Percentiles rank a stretch among this genome's conserved stretches.
Conservation (phyloP, 2,329 filamentous ascomycete species). For the Cladorrhinum sp. region DNA sequence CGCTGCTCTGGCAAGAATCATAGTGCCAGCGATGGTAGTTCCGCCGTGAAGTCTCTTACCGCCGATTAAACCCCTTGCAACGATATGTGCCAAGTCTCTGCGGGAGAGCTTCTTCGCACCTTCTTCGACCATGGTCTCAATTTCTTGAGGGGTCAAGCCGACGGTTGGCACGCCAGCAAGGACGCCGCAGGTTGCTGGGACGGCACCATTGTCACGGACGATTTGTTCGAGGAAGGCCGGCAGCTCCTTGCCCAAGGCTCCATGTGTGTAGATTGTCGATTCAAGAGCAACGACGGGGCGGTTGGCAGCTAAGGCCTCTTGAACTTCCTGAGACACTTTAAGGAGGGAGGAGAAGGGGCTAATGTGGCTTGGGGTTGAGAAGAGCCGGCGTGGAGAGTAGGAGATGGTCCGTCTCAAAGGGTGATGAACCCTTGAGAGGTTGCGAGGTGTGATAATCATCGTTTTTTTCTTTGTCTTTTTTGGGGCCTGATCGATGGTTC, state of each 20-base stretch:
- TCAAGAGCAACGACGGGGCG: conserved; percentile 90
- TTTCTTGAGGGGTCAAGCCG: conserved; percentile 69
- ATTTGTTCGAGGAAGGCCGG: conserved; percentile 68
- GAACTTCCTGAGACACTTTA: conserved; percentile 76
- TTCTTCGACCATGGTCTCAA: conserved; percentile 67
- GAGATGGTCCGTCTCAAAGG: not conserved
- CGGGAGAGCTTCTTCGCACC: conserved; percentile 80
- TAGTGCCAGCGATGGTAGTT: conserved; percentile 90
- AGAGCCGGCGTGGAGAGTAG: conserved; percentile 1
- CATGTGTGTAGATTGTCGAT: conserved; percentile 96
- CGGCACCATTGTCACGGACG: conserved; percentile 74
- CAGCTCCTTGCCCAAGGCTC: conserved; percentile 67
- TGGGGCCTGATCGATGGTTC: not conserved
- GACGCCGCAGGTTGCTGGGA: conserved; percentile 89
- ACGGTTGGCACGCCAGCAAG: conserved; percentile 79
- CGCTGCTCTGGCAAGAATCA: conserved; percentile 80
- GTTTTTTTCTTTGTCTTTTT: not conserved
- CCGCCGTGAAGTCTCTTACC: conserved; percentile 71
- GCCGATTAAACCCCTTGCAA: conserved; percentile 61
- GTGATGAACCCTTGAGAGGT: conserved; percentile 7
- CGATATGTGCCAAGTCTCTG: conserved; percentile 78
- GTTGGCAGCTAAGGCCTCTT: conserved; percentile 68
- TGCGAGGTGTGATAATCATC: conserved; percentile 5
- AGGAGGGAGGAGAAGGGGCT: conserved; percentile 44
- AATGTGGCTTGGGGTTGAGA: conserved; percentile 10